phyloP scores from a whole-genome alignment of 2,329 filamentous ascomycete genomes.

The Ophiocordyceps australis region DNA sequence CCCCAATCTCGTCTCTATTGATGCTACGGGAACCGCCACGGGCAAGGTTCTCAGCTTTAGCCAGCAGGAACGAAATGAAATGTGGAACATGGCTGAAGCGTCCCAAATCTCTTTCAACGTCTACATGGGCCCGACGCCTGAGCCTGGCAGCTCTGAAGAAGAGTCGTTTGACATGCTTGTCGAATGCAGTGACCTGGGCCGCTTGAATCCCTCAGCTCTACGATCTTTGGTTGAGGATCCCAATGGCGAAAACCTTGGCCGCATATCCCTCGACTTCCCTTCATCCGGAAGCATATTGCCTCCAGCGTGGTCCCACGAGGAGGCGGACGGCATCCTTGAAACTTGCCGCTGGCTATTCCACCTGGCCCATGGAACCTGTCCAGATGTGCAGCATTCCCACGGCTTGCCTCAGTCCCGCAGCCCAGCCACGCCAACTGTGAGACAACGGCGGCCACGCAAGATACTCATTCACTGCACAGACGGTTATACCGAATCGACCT shows the following conservation, averaged over 20 bases:
- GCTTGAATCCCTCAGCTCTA: conserved; percentile 52
- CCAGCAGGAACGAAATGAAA: conserved; percentile 74
- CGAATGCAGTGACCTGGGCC: conserved; percentile 74
- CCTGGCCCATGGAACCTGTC: conserved; percentile 48
- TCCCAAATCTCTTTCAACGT: conserved; percentile 83
- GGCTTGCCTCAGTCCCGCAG: too few species aligned
- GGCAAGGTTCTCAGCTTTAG: conserved; percentile 76
- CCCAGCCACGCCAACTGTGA: conserved; percentile 6
- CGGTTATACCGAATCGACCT: conserved; percentile 86
- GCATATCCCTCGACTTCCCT: conserved; percentile 50
- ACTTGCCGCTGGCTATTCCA: conserved; percentile 84
- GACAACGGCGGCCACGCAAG: conserved; percentile 30
- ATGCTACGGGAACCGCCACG: conserved; percentile 53
- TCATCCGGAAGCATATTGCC: conserved; percentile 86
- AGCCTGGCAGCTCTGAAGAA: conserved; percentile 39
- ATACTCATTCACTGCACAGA: conserved; percentile 88
- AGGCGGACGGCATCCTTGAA: conserved; percentile 69
- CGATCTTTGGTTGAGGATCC: conserved; percentile 42
- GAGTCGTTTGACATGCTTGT: conserved; percentile 67
- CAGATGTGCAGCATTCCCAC: too few species aligned
- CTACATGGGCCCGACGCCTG: conserved; percentile 76
- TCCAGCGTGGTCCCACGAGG: conserved; percentile 64
- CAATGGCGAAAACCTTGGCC: conserved; percentile 20
- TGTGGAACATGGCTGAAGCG: conserved; percentile 82
- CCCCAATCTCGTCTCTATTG: conserved; percentile 54